Conservation (phyloP, 2,329 filamentous ascomycete genomes). For the Fusarium redolens region DNA sequence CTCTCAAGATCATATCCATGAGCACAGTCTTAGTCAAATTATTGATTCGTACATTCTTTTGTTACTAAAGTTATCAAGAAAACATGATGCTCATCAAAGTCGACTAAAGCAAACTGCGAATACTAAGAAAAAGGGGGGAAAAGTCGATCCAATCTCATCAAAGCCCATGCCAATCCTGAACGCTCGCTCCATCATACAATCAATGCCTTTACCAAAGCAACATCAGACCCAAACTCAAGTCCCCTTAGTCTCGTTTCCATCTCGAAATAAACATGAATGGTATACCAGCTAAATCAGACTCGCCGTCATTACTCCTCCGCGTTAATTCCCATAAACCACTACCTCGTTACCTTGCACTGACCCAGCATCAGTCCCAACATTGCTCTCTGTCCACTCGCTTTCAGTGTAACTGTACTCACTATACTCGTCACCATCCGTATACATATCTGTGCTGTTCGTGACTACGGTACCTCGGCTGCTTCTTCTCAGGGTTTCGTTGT, state of each 20-base stretch:
- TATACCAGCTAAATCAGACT: slow-evolving; percentile 27
- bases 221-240: neutral
- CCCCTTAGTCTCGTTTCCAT: neutral
- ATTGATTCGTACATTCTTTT: slow-evolving; percentile 30
- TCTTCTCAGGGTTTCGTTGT: slow-evolving; percentile 62
- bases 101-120: slow-evolving; percentile 2
- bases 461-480: slow-evolving; percentile 63
- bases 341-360: slow-evolving; percentile 50
- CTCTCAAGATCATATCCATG: neutral
- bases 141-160: slow-evolving; percentile 13
- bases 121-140: neutral
- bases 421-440: slow-evolving; percentile 52
- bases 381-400: slow-evolving; percentile 64
- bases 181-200: slow-evolving; percentile 24
- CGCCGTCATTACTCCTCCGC: slow-evolving; percentile 20
- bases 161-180: slow-evolving; percentile 18
- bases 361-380: slow-evolving; percentile 44
- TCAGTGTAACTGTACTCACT: slow-evolving; percentile 55
- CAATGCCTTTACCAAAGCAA: slow-evolving; percentile 13
- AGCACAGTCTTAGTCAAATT: neutral
- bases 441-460: slow-evolving; percentile 54
- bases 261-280: slow-evolving; percentile 18
- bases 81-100: slow-evolving; percentile 10
- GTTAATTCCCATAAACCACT: slow-evolving; percentile 48
- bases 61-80: slow-evolving; percentile 2